phyloP scores from a whole-genome alignment of 257 asterid genomes.

The Cynanchum wilfordii region DNA sequence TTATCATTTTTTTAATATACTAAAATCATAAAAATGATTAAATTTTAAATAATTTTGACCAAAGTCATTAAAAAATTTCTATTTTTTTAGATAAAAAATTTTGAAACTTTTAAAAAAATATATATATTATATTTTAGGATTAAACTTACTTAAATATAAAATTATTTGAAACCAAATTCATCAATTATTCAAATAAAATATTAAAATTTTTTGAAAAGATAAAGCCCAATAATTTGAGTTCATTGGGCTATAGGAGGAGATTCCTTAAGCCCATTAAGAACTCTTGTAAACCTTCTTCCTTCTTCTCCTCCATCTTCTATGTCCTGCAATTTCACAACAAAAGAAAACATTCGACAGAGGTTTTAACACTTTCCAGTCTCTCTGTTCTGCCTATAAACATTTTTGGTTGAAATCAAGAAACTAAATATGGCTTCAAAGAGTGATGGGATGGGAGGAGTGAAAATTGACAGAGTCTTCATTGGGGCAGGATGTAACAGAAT shows the following conservation, averaged over 20 bases:
- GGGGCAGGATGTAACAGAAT: slow-evolving; percentile 93
- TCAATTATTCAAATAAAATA: too few species aligned
- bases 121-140: too few species aligned
- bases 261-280: background rate
- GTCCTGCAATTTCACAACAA: background rate
- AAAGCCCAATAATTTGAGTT: background rate
- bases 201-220: too few species aligned
- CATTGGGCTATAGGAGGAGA: background rate
- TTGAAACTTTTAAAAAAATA: too few species aligned
- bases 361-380: background rate
- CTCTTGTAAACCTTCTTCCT: background rate
- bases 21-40: too few species aligned
- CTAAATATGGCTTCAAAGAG: slow-evolving; percentile 22
- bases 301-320: background rate
- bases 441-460: slow-evolving; percentile 30
- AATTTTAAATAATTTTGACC: too few species aligned
- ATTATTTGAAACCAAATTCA: too few species aligned
- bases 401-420: background rate
- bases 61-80: too few species aligned
- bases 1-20: too few species aligned
- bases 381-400: background rate
- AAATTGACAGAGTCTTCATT: slow-evolving; percentile 54
- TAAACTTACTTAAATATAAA: too few species aligned
- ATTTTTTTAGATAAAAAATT: too few species aligned
- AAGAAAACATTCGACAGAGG: background rate